These are phyloP conservation scores for Phlyctochytrium planicorne DNA, from an alignment of 192 early-diverging fungal species.

Conservation along the genomic window DNA sequence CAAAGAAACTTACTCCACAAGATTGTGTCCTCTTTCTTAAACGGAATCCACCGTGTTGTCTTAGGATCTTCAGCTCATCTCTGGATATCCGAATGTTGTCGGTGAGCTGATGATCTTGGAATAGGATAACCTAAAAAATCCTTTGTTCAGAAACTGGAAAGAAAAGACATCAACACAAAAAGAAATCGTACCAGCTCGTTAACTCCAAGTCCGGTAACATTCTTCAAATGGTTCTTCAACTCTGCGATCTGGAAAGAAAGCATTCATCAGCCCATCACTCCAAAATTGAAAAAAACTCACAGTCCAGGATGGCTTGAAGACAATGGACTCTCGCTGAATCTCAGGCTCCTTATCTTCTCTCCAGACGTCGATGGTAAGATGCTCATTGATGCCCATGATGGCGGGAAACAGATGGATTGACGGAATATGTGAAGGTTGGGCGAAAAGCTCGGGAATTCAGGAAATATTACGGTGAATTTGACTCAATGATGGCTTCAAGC, in stretches of 20 bases:
- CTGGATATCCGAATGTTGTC: slow-evolving; percentile 18
- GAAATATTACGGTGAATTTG: too few relatives aligned
- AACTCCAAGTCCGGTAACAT: slow-evolving; percentile 3
- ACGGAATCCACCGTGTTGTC: slow-evolving; percentile 16
- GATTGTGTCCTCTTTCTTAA: slow-evolving; percentile 11
- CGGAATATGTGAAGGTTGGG: too few relatives aligned
- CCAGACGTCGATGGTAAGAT: background rate
- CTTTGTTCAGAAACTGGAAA: background rate
- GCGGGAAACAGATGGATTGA: background rate
- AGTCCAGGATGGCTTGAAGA: slow-evolving; percentile 8
- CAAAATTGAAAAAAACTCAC: background rate
- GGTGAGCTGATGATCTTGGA: slow-evolving; percentile 23
- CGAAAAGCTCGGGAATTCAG: too few relatives aligned
- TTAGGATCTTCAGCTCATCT: slow-evolving; percentile 11
- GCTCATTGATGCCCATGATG: background rate
- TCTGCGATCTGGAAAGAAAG: slow-evolving; percentile 27
- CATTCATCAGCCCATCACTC: slow-evolving; percentile 18
- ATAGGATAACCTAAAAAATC: slow-evolving; percentile 24
- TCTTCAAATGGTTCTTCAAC: slow-evolving; percentile 13
- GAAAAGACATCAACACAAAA: background rate
- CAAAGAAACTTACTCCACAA: slow-evolving; percentile 18
- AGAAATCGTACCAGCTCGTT: slow-evolving; percentile 18
- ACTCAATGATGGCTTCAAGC: too few relatives aligned
- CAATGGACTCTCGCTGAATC: background rate
- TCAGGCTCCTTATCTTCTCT: background rate